Conservation (phyloP, 495 filamentous ascomycete genomes). For the Hypoxylon perforatum region DNA sequence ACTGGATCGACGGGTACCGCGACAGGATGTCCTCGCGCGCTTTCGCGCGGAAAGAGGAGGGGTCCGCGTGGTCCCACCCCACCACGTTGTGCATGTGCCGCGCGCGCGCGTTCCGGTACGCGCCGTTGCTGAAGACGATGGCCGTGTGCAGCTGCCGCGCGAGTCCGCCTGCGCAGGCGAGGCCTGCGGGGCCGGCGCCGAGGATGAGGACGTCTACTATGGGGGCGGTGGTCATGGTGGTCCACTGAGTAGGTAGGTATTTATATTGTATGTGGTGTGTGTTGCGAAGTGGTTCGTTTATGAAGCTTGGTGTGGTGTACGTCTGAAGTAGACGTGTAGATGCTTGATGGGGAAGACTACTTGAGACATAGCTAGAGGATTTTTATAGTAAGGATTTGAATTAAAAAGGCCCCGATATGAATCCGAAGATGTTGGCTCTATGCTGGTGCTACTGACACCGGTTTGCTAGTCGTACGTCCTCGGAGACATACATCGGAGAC, state of each 20-base stretch:
- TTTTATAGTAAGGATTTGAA: neutral
- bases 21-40: constrained; percentile 49
- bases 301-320: neutral
- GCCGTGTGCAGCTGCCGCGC: constrained; percentile 59
- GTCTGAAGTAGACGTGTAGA: too few relatives aligned
- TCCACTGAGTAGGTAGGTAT: too few relatives aligned
- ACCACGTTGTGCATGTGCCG: constrained; percentile 64
- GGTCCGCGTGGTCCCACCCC: constrained; percentile 59
- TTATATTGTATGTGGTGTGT: too few relatives aligned
- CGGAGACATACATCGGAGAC: constrained; percentile 23
- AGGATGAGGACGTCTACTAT: constrained; percentile 63
- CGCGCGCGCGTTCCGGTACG: constrained; percentile 60
- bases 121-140: constrained; percentile 61
- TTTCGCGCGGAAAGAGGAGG: constrained; percentile 53
- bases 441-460: neutral
- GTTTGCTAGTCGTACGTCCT: too few relatives aligned
- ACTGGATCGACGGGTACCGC: constrained; percentile 52
- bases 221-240: neutral
- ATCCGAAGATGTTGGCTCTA: neutral
- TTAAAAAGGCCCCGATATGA: neutral
- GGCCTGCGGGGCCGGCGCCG: constrained; percentile 67
- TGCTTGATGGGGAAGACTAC: neutral
- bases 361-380: neutral
- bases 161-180: constrained; percentile 59
- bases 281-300: neutral